Evolutionary conservation across 1,139 yeast species (phyloP).

Genomic region (Wickerhamiella infanticola): DNA sequence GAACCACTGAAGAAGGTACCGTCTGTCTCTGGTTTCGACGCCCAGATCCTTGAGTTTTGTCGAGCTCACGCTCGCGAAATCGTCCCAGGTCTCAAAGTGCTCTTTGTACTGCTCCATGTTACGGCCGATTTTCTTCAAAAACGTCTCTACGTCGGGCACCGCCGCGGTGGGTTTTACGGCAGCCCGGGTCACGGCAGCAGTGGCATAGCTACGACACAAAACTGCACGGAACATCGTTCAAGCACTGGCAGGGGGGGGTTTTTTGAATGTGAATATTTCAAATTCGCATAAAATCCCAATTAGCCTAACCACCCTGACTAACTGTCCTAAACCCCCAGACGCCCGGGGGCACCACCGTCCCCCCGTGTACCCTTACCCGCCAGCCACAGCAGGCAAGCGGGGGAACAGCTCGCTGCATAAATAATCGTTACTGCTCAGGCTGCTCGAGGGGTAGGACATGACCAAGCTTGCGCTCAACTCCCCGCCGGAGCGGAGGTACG

Average conservation of each 20-base stretch:
- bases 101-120: conserved; percentile 51
- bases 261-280: too few relatives aligned
- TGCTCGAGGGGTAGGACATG: neutral
- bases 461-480: conserved; percentile 16
- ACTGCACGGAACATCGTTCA: neutral
- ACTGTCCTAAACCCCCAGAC: too few relatives aligned
- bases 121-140: conserved; percentile 64
- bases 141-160: conserved; percentile 62
- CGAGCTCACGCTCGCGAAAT: conserved; percentile 44
- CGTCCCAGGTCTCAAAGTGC: conserved; percentile 59
- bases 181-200: neutral
- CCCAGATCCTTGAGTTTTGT: conserved; percentile 58
- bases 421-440: too few relatives aligned
- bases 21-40: conserved; percentile 57
- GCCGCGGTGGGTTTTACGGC: conserved; percentile 27
- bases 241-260: too few relatives aligned
- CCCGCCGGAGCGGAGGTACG: neutral
- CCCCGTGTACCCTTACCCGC: too few relatives aligned
- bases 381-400: too few relatives aligned
- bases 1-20: conserved; percentile 32
- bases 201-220: neutral
- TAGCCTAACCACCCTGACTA: too few relatives aligned
- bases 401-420: too few relatives aligned
- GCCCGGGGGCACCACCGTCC: too few relatives aligned
- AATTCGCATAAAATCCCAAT: too few relatives aligned